A percentile compares a stretch with the other conserved stretches of the same genome.
Evolutionary conservation across 306 rosid genomes (phyloP).

Genomic region (Chamaecrista fasciculata): DNA sequence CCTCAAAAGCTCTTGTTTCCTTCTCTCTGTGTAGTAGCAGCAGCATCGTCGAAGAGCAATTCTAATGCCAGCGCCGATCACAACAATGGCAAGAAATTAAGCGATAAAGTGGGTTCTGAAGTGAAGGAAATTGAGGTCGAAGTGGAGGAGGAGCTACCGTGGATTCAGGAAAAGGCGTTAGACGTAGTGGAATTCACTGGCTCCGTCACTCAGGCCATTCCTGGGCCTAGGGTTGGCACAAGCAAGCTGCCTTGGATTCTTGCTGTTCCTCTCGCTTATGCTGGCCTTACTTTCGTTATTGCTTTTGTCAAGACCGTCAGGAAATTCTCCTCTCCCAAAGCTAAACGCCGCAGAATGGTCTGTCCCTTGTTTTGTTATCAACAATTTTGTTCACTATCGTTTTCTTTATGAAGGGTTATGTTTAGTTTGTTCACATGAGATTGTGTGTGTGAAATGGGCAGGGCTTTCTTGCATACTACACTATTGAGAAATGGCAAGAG

Average conservation of each 20-base stretch:
- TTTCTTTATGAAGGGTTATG: neutral
- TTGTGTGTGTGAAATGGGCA: too few species aligned
- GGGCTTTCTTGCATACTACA: too few species aligned
- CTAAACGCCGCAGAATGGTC: conserved; percentile 76
- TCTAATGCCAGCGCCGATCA: conserved; percentile 25
- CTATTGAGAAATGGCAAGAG: too few species aligned
- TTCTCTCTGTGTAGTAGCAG: conserved; percentile 25
- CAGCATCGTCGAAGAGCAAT: conserved; percentile 35
- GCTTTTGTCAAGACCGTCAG: conserved; percentile 69
- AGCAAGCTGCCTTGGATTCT: conserved; percentile 90
- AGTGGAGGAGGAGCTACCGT: conserved; percentile 84
- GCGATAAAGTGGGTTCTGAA: neutral
- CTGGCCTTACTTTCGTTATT: conserved; percentile 63
- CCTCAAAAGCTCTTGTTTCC: neutral
- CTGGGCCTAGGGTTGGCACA: conserved; percentile 88
- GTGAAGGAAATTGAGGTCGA: conserved; percentile 42
- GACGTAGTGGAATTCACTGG: conserved; percentile 95
- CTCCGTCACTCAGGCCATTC: conserved; percentile 83
- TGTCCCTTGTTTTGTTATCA: neutral
- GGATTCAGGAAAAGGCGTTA: conserved; percentile 95
- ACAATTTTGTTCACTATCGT: neutral
- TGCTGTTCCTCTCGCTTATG: conserved; percentile 78
- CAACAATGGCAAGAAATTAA: neutral
- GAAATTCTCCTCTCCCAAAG: conserved; percentile 78
- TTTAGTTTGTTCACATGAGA: neutral